Percentiles rank a stretch among this genome's conserved stretches.
Conservation (phyloP, 2,329 filamentous ascomycete genomes). For the Grosmannia clavigera region DNA sequence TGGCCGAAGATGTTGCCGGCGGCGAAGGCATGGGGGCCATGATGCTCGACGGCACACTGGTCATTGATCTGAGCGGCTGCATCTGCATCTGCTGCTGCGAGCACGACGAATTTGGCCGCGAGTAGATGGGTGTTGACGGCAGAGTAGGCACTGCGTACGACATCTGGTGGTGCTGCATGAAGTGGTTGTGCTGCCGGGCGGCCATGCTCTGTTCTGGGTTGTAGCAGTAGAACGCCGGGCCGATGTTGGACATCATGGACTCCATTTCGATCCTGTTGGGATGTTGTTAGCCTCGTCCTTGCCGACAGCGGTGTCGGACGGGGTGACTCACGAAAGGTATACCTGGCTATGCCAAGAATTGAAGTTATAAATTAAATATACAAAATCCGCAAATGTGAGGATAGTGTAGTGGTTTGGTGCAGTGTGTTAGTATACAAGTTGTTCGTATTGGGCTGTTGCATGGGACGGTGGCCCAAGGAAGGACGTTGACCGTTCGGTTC, state of each 20-base stretch:
- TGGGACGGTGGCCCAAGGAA: conserved; percentile 24
- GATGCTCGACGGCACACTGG: conserved; percentile 26
- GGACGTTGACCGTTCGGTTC: conserved; percentile 22
- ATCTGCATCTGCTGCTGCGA: conserved; percentile 35
- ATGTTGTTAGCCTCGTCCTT: background rate
- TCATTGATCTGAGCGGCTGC: conserved; percentile 35
- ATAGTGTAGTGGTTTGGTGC: background rate
- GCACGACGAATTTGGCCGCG: conserved; percentile 51
- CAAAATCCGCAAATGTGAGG: background rate
- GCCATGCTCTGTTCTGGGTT: conserved; percentile 63
- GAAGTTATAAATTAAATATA: conserved; percentile 9
- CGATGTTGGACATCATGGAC: conserved; percentile 48
- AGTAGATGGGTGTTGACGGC: conserved; percentile 52
- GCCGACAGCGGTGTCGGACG: background rate
- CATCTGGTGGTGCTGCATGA: conserved; percentile 47
- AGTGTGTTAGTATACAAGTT: conserved; percentile 17
- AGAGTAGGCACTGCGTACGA: conserved; percentile 45
- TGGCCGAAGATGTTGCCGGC: conserved; percentile 28
- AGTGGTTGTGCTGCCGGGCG: conserved; percentile 62
- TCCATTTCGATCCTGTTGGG: conserved; percentile 42
- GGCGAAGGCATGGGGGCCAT: conserved; percentile 4
- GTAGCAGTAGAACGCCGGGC: conserved; percentile 79
- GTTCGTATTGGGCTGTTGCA: conserved; percentile 10
- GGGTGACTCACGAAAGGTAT: background rate
- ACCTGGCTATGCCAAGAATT: conserved; percentile 13